These are phyloP conservation scores for Aspergillus leporis DNA, from an alignment of 495 filamentous ascomycete genomes.

Conservation along the genomic window DNA sequence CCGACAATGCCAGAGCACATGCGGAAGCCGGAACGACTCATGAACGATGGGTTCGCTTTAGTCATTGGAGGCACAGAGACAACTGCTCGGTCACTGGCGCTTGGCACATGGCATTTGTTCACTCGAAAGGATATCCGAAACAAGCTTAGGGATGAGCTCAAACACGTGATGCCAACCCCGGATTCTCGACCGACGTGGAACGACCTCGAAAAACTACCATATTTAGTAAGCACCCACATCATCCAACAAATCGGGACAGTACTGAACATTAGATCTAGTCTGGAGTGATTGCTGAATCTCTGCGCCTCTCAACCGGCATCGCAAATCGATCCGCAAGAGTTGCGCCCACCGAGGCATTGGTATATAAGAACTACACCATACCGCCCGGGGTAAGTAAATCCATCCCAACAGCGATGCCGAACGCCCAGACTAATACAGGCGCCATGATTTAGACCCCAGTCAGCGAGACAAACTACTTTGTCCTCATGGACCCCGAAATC, in stretches of 20 bases:
- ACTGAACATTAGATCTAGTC: slow-evolving; percentile 22
- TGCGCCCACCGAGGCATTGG: slow-evolving; percentile 40
- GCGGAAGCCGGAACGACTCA: slow-evolving; percentile 25
- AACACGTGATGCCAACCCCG: slow-evolving; percentile 31
- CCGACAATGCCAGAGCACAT: slow-evolving; percentile 21
- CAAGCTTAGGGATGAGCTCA: slow-evolving; percentile 35
- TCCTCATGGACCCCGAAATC: slow-evolving; percentile 46
- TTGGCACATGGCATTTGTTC: slow-evolving; percentile 21
- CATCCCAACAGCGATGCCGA: background rate
- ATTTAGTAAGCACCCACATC: slow-evolving; percentile 31
- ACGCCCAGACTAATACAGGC: background rate
- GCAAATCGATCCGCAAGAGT: slow-evolving; percentile 40
- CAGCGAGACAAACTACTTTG: slow-evolving; percentile 45
- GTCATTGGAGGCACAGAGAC: slow-evolving; percentile 47
- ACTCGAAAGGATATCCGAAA: slow-evolving; percentile 5
- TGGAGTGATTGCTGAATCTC: slow-evolving; percentile 45
- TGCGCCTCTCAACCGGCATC: slow-evolving; percentile 47
- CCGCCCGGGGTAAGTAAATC: slow-evolving; percentile 29
- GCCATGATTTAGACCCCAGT: slow-evolving; percentile 36
- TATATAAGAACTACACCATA: slow-evolving; percentile 42
- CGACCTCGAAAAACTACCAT: slow-evolving; percentile 52
- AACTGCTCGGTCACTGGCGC: slow-evolving; percentile 25
- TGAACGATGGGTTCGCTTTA: slow-evolving; percentile 41
- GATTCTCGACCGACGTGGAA: slow-evolving; percentile 29
- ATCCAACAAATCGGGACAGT: background rate